Base-by-base conservation (phyloP, 1,284 basidiomycete species). In the Porodaedalea pini region DNA sequence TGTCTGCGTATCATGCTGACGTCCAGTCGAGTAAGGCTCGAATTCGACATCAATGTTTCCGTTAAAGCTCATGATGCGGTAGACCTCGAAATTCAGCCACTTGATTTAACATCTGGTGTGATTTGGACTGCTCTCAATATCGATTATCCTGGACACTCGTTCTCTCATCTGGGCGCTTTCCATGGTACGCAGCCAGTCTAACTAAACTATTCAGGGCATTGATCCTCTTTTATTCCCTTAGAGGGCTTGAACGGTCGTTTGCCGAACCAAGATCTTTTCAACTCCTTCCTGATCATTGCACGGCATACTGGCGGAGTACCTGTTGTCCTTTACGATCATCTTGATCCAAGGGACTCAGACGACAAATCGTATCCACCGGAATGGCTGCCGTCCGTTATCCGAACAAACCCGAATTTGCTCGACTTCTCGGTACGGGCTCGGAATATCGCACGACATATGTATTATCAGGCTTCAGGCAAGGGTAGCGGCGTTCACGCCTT, bases 71-170 rank as follows among this genome's bases (percentile, higher is more conserved):
- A 15, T 44, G 21, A 4, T 4, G n/a, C 13, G n/a, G 5, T 43
- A 92, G 91, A 88, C 67, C 73, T 94, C 4, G 63, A 74, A n/a
- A 79, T 81, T 0, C 83, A 90, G 47, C 73, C 77, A 4, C 73
- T 97, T 34, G 70, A 73, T 19, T 89, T 60, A 32, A 72, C 81
- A 1, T 90, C 90, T 2, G 90, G 89, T 1, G 87, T 93, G 3
- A 90, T 98, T 44, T 99, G 97, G 97, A 96, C 92, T 2, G 94
- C 92, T 4, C 74, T 99, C 36, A 91, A 91, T 64, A 83, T 99
- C 57, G 97, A 99, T 70, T 99, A 98, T 69, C 93, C 95, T 1
- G 90, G 92, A 1, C 96, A 99, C 71, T 98, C 94, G 0, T 98
- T 98, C 72, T 93, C 90, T 10, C 91, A 96, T 66, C 76, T 99